Percentiles rank a stretch among this genome's conserved stretches.
Conservation (phyloP, 2,329 filamentous ascomycete species). For the Ascochyta koolunga region DNA sequence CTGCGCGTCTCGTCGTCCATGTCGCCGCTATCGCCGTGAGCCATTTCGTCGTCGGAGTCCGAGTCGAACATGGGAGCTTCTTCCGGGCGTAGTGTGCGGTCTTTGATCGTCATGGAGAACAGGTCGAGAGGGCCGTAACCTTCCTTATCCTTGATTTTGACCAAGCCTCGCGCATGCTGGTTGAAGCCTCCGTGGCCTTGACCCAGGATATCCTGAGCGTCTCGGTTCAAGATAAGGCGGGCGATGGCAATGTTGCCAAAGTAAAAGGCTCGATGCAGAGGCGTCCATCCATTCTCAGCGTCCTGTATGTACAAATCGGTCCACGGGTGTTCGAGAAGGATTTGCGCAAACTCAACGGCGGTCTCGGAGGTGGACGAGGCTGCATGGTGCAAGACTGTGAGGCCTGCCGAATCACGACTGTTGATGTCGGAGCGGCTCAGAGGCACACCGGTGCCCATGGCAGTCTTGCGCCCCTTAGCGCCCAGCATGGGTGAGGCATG, state of each 20-base stretch:
- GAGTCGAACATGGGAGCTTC: conserved; percentile 52
- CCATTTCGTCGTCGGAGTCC: conserved; percentile 58
- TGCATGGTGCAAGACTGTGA: conserved; percentile 84
- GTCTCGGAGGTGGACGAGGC: conserved; percentile 75
- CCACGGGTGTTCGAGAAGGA: conserved; percentile 79
- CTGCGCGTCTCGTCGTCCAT: conserved; percentile 41
- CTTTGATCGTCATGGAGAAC: conserved; percentile 84
- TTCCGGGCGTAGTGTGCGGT: conserved; percentile 65
- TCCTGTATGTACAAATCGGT: conserved; percentile 89
- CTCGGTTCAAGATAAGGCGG: conserved; percentile 78
- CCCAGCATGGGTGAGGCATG: conserved; percentile 53
- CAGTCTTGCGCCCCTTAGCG: conserved; percentile 43
- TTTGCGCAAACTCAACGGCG: conserved; percentile 75
- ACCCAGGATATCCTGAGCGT: conserved; percentile 69
- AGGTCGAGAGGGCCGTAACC: conserved; percentile 94
- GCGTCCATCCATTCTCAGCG: conserved; percentile 92
- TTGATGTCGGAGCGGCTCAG: conserved; percentile 76
- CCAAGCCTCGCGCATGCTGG: conserved; percentile 73
- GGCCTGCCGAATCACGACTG: conserved; percentile 77
- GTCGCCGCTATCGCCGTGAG: conserved; percentile 52
- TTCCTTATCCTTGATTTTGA: conserved; percentile 95
- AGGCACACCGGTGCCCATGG: conserved; percentile 36
- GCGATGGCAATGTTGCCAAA: conserved; percentile 88
- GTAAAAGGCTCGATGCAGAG: conserved; percentile 88
- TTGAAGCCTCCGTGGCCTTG: conserved; percentile 65